Evolutionary conservation across 106 monocot genomes (phyloP), one percentile per base, ranked within the genome.

Genomic region (Amphibolis antarctica): DNA sequence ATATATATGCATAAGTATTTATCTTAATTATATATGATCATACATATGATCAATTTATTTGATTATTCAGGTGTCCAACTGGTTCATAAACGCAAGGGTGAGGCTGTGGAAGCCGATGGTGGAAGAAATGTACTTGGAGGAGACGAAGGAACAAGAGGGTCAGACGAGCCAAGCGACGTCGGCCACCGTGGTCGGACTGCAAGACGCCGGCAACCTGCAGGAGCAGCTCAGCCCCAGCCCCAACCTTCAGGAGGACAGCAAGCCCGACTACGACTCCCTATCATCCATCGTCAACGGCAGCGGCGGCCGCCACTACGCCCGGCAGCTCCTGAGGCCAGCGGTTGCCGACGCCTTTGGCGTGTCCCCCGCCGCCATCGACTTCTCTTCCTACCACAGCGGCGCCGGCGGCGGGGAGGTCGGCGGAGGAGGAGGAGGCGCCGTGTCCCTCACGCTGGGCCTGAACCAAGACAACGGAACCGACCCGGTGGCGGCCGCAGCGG

Each of bases 61-160:
- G n/a, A n/a, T n/a, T n/a, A 25, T 24, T 13, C 66, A 74, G 74
- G 74, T 92, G 0, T 92, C 87, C 76, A 74, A 74, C 36, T 74
- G 74, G 74, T 74, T 74, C 60, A 74, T 74, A 24, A 74, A 74
- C 49, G 74, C 74, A 42, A 66, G 74, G 24, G 74, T 74, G 22
- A 19, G 74, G 28, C 59, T 74, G 31, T 74, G 74, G 74, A 92
- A 92, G 60, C 92, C 92, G 43, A 92, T 92, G 92, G 81, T 92
- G 60, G 92, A 92, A 57, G 86, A 92, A 65, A 92, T 92, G 92
- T 92, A 92, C 80, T 28, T 80, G 57, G 85, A 93, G 50, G 93
- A 93, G 70, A 56, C 72, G 27, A 93, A 85, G 60, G 88, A 85
- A 42, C 59, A 53, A 10, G 55, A 67, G 1, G 19, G 65, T 27